These are phyloP conservation scores for Cynanchum wilfordii DNA, from an alignment of 257 asterid genomes.

Conservation along the genomic window DNA sequence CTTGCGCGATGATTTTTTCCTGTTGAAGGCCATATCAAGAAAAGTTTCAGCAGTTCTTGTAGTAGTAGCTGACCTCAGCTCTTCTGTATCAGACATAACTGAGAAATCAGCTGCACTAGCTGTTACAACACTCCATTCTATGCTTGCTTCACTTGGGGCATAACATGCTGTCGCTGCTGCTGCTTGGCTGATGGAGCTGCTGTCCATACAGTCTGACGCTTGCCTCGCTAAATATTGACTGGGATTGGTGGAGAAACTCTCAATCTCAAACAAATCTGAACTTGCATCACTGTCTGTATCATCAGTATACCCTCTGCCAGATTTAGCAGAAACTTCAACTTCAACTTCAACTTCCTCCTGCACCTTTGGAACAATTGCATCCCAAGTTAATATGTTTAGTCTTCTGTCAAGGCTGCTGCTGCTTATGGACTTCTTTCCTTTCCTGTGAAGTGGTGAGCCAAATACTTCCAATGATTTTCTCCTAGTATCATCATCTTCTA, in stretches of 20 bases:
- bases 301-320: constrained; percentile 38
- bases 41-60: constrained; percentile 14
- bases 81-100: constrained; percentile 47
- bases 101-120: constrained; percentile 81
- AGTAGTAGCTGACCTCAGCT: constrained; percentile 12
- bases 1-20: constrained; percentile 18
- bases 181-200: constrained; percentile 25
- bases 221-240: constrained; percentile 38
- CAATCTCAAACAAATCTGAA: constrained; percentile 78
- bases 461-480: constrained; percentile 37
- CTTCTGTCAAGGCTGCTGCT: constrained; percentile 26
- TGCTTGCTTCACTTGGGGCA: constrained; percentile 87
- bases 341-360: constrained; percentile 32
- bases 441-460: constrained; percentile 29
- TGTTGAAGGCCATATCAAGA: constrained; percentile 14
- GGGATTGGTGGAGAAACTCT: constrained; percentile 53
- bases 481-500: constrained; percentile 18
- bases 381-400: constrained; percentile 53
- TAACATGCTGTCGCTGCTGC: constrained; percentile 25
- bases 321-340: constrained; percentile 29
- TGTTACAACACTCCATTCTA: constrained; percentile 81
- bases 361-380: constrained; percentile 38
- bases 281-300: constrained; percentile 71
- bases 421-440: constrained; percentile 20
- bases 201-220: constrained; percentile 39